Conservation (phyloP, 192 early-diverging fungal species). For the Coemansia aciculifera region DNA sequence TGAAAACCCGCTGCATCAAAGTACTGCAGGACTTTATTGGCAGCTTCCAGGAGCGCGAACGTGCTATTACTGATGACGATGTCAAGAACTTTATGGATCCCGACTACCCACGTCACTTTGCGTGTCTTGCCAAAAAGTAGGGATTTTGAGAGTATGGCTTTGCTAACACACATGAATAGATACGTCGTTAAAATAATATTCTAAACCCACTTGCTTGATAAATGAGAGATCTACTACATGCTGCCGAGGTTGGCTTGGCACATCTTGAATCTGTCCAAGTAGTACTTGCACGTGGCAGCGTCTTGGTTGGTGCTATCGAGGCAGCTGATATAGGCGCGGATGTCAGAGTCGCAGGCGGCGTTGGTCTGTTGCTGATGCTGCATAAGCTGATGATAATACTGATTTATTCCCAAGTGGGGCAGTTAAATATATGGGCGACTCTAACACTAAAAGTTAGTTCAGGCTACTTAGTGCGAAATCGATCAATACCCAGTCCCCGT, state of each 20-base stretch:
- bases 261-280: constrained; percentile 87
- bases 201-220: not conserved
- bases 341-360: constrained; percentile 67
- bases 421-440: too few species aligned
- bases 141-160: not conserved
- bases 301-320: constrained; percentile 80
- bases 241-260: constrained; percentile 62
- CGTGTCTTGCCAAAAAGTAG: constrained; percentile 35
- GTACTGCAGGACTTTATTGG: constrained; percentile 76
- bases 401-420: too few species aligned
- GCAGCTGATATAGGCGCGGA: constrained; percentile 84
- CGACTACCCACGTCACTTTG: constrained; percentile 49
- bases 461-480: too few species aligned
- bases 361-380: constrained; percentile 24
- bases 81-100: constrained; percentile 68
- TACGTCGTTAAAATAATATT: not conserved
- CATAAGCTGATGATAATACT: not conserved
- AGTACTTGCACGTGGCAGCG: constrained; percentile 83
- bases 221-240: not conserved
- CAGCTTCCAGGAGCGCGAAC: constrained; percentile 74
- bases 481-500: too few species aligned
- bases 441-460: too few species aligned
- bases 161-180: not conserved
- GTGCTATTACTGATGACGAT: constrained; percentile 62
- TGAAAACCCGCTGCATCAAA: constrained; percentile 88